phyloP scores from a whole-genome alignment of 495 filamentous ascomycete genomes.

The Symbiotaphrina buchneri region DNA sequence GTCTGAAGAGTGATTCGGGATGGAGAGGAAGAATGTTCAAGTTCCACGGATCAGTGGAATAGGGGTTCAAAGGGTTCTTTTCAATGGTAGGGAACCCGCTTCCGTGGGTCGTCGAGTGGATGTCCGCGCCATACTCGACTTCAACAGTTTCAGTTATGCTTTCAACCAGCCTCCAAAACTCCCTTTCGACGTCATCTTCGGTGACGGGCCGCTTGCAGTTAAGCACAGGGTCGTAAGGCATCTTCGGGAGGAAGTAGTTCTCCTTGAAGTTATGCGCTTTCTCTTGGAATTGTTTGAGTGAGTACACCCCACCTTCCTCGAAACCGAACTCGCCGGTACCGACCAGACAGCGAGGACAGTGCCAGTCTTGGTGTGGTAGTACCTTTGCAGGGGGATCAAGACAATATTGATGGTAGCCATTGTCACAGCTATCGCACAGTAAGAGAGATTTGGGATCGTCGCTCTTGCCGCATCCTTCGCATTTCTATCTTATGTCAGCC shows the following conservation, averaged over 20 bases:
- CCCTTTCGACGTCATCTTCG: conserved; percentile 88
- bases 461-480: conserved; percentile 67
- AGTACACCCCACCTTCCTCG: conserved; percentile 92
- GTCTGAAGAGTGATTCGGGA: conserved; percentile 77
- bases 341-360: conserved; percentile 87
- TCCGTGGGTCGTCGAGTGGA: conserved; percentile 94
- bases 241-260: conserved; percentile 71
- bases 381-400: conserved; percentile 69
- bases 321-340: conserved; percentile 96
- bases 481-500: conserved; percentile 29
- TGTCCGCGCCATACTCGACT: conserved; percentile 95
- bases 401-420: conserved; percentile 71
- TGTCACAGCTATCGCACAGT: conserved; percentile 83
- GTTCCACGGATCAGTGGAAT: conserved; percentile 87
- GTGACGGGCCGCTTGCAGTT: conserved; percentile 61
- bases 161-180: conserved; percentile 91
- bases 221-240: conserved; percentile 70
- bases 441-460: conserved; percentile 51
- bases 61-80: conserved; percentile 64
- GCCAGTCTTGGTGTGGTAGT: conserved; percentile 74
- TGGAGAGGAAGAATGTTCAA: conserved; percentile 83
- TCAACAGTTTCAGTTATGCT: conserved; percentile 88
- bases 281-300: conserved; percentile 86
- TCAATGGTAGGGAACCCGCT: conserved; percentile 96
- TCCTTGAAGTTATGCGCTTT: conserved; percentile 91